These are phyloP conservation scores for Schizosaccharomyces cryophilus DNA, from an alignment of 805 yeast species.

Conservation along the genomic window DNA sequence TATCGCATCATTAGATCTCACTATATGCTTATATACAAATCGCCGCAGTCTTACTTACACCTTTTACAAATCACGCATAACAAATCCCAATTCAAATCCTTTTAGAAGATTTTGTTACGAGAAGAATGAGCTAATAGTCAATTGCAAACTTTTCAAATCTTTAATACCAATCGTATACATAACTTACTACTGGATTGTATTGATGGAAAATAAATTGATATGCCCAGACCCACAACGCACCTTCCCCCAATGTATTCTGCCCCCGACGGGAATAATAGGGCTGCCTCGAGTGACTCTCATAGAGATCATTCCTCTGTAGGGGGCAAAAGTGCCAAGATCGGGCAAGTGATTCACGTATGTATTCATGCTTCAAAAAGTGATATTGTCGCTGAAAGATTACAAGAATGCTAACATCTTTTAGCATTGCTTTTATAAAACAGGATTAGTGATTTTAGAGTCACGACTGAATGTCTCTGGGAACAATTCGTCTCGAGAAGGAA, in stretches of 20 bases:
- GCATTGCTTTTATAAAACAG: slow-evolving; percentile 19
- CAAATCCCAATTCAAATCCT: neutral
- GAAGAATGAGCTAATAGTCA: neutral
- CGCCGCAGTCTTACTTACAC: too few relatives aligned
- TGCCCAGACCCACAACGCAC: neutral
- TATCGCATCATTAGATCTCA: too few relatives aligned
- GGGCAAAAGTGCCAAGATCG: slow-evolving; percentile 3
- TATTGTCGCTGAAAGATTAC: too few relatives aligned
- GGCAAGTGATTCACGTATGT: slow-evolving; percentile 8
- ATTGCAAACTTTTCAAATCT: neutral
- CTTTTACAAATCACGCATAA: neutral
- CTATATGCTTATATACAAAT: too few relatives aligned
- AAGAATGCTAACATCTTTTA: slow-evolving; percentile 4
- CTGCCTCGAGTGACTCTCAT: neutral
- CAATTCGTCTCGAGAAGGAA: slow-evolving; percentile 6
- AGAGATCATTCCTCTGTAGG: neutral
- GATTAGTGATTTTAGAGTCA: slow-evolving; percentile 15
- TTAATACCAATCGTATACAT: too few relatives aligned
- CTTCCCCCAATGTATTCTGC: neutral
- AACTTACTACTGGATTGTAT: neutral
- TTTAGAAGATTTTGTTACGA: neutral
- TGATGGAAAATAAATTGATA: neutral
- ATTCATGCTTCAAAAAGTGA: neutral
- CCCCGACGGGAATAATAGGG: neutral
- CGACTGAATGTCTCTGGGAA: slow-evolving; percentile 11